A percentile compares a stretch with the other conserved stretches of the same genome.
Conservation (phyloP, 1,284 basidiomycete species). For the Apiotrichum montevideense region DNA sequence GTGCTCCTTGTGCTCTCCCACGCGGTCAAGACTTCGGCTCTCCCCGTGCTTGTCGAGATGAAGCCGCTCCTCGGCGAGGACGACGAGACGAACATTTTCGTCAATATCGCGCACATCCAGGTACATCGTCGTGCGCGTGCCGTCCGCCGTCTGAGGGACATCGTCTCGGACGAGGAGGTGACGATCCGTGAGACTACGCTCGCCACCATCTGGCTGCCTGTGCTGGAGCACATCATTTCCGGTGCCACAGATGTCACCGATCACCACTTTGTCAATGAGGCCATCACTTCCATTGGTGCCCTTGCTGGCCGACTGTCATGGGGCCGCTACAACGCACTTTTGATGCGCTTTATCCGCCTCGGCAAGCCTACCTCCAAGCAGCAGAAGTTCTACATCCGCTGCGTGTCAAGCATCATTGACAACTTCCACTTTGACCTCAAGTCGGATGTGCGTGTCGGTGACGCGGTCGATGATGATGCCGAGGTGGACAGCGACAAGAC, state of each 20-base stretch:
- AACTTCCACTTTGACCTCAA: constrained; percentile 86
- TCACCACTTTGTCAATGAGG: constrained; percentile 87
- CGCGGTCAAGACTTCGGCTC: constrained; percentile 58
- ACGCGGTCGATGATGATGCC: constrained; percentile 30
- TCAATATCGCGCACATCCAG: constrained; percentile 93
- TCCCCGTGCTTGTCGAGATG: constrained; percentile 69
- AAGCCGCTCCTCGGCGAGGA: constrained; percentile 75
- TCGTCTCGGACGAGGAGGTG: constrained; percentile 64
- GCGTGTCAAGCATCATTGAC: constrained; percentile 78
- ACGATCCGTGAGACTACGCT: constrained; percentile 66
- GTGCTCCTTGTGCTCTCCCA: constrained; percentile 73
- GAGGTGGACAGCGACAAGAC: constrained; percentile 34
- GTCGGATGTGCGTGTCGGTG: constrained; percentile 32
- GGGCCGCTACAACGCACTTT: constrained; percentile 75
- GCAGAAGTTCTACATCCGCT: constrained; percentile 78
- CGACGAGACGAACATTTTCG: constrained; percentile 94
- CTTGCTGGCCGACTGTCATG: constrained; percentile 71
- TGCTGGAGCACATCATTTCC: constrained; percentile 75
- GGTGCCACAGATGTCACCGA: constrained; percentile 64
- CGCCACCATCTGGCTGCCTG: constrained; percentile 77
- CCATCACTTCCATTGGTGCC: constrained; percentile 68
- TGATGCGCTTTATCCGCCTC: constrained; percentile 75
- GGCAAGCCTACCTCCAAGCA: constrained; percentile 65
- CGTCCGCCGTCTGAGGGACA: constrained; percentile 74
- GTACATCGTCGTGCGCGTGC: constrained; percentile 85